Evolutionary conservation across 2,329 filamentous ascomycete species (phyloP).

Genomic region (Westerdykella aurantiaca): DNA sequence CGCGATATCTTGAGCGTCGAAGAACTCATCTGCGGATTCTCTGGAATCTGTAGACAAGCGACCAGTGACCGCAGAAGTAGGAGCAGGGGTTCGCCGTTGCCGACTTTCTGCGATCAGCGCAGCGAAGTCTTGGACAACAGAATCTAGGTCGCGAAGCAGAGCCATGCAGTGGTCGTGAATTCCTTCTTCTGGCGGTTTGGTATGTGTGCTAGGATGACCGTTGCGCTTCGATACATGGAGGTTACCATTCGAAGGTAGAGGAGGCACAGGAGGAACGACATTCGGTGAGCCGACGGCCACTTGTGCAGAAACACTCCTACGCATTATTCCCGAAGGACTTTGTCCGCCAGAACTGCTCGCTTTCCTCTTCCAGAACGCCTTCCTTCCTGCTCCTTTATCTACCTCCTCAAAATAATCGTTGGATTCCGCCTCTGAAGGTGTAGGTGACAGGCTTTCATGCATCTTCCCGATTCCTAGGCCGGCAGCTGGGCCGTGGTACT

Average conservation of each 20-base stretch:
- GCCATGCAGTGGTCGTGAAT: constrained; percentile 79
- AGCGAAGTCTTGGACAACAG: constrained; percentile 76
- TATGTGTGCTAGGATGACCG: constrained; percentile 21
- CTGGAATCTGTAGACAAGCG: constrained; percentile 74
- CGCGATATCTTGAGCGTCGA: constrained; percentile 69
- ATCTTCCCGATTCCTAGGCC: constrained; percentile 28
- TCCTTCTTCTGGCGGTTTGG: constrained; percentile 52
- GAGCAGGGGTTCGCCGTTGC: constrained; percentile 57
- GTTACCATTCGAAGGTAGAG: constrained; percentile 30
- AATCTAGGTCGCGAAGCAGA: constrained; percentile 77
- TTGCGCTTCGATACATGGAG: constrained; percentile 35
- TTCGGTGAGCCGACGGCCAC: constrained; percentile 45
- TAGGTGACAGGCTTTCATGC: constrained; percentile 32
- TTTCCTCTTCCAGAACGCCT: constrained; percentile 90
- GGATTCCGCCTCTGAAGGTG: constrained; percentile 40
- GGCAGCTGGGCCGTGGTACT: constrained; percentile 43
- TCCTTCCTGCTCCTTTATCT: constrained; percentile 48
- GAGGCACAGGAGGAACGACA: constrained; percentile 29
- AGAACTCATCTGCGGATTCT: constrained; percentile 77
- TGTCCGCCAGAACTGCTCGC: constrained; percentile 50
- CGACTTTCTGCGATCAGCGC: constrained; percentile 72
- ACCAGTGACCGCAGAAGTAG: constrained; percentile 39
- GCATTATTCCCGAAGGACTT: constrained; percentile 38
- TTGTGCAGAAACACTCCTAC: constrained; percentile 49
- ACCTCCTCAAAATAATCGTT: constrained; percentile 52